Percentiles rank a stretch among this genome's conserved stretches.
These are phyloP conservation scores for Podila epigama DNA, from an alignment of 192 early-diverging fungal species.

Conservation along the genomic window DNA sequence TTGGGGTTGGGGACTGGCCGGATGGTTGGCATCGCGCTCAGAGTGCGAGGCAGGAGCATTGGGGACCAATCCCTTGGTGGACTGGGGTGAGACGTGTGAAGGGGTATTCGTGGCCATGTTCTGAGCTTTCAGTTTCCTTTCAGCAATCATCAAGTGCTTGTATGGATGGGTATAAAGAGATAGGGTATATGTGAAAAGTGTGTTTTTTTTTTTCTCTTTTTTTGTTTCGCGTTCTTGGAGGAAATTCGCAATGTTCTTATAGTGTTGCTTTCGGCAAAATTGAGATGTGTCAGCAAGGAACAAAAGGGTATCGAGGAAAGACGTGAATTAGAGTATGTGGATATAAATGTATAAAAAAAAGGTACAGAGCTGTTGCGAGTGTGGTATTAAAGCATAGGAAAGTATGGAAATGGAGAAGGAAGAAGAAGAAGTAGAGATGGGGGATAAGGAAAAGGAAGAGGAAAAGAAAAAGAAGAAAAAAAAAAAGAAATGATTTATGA, in stretches of 20 bases:
- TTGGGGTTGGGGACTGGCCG: conserved; percentile 37
- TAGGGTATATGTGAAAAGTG: neutral
- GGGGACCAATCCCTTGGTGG: neutral
- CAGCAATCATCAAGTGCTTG: conserved; percentile 15
- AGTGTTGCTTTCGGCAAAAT: too few relatives aligned
- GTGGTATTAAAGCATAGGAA: too few relatives aligned
- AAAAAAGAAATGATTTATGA: neutral
- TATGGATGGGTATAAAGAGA: neutral
- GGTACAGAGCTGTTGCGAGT: too few relatives aligned
- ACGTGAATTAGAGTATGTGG: neutral
- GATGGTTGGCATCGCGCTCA: conserved; percentile 18
- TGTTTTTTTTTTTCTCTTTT: too few relatives aligned
- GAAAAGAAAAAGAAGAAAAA: neutral
- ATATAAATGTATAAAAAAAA: neutral
- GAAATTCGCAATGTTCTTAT: too few relatives aligned
- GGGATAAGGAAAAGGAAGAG: neutral
- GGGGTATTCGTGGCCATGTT: conserved; percentile 20
- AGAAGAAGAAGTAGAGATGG: neutral
- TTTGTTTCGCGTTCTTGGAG: too few relatives aligned
- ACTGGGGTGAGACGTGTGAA: conserved; percentile 9
- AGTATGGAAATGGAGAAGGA: neutral
- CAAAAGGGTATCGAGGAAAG: neutral
- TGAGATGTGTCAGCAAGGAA: neutral
- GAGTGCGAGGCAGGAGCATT: neutral
- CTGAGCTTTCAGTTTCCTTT: conserved; percentile 22